A percentile compares a stretch with the other conserved stretches of the same genome.
Evolutionary conservation across 441 rosid species (phyloP).

Genomic region (Capsella rubella): DNA sequence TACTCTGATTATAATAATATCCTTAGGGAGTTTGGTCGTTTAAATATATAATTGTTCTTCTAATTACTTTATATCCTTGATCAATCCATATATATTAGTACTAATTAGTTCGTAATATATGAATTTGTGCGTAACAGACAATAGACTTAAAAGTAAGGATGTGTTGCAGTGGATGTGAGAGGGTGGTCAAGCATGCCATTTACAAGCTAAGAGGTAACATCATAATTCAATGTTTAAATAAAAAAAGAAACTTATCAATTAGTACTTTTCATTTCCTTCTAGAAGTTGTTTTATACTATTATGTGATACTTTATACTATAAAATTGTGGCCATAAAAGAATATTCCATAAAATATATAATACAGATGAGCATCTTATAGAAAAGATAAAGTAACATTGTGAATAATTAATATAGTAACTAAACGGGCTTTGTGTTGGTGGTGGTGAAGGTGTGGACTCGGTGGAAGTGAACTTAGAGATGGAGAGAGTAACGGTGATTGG

Average conservation of each 20-base stretch:
- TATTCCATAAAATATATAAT: neutral
- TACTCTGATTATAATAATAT: conserved; percentile 32
- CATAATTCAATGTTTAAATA: neutral
- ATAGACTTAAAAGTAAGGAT: conserved; percentile 94
- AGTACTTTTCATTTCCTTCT: neutral
- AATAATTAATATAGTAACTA: neutral
- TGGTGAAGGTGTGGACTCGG: conserved; percentile 77
- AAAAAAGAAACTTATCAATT: neutral
- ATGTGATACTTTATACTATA: neutral
- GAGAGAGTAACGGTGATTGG: conserved; percentile 87
- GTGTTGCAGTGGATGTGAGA: conserved; percentile 95
- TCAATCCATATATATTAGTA: neutral
- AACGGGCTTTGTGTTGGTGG: conserved; percentile 10
- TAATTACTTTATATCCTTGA: neutral
- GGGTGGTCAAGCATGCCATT: conserved; percentile 87
- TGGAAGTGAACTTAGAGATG: conserved; percentile 80
- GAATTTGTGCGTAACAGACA: conserved; percentile 54
- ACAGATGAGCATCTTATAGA: neutral
- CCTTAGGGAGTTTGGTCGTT: conserved; percentile 8
- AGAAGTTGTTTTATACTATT: neutral
- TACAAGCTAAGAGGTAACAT: conserved; percentile 75
- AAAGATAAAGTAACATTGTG: neutral
- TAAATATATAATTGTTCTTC: conserved; percentile 11
- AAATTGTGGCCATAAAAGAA: neutral
- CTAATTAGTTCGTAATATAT: conserved; percentile 6